These are phyloP conservation scores for Musa itinerans DNA, from an alignment of 176 grass and related monocot genomes.

Conservation along the genomic window DNA sequence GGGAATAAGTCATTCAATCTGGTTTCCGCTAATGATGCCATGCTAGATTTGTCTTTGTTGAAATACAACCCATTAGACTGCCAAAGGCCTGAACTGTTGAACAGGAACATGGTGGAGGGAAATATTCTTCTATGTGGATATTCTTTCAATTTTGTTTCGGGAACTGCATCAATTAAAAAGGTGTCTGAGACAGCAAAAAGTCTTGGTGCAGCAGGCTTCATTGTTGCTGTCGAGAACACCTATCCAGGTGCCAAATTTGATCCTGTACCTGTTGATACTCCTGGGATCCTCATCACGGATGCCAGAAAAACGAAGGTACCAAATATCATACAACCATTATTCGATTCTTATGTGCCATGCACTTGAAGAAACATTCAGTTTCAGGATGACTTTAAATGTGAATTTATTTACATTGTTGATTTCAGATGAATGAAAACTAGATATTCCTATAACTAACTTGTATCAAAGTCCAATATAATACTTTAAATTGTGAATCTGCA, in stretches of 20 bases:
- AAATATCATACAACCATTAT: too few species aligned
- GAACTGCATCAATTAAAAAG: conserved; percentile 93
- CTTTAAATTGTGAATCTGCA: too few species aligned
- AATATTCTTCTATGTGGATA: conserved; percentile 95
- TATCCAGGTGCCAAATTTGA: conserved; percentile 97
- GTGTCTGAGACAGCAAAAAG: conserved; percentile 74
- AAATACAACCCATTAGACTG: conserved; percentile 90
- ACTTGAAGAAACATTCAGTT: too few species aligned
- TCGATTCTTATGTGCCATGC: too few species aligned
- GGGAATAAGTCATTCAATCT: conserved; percentile 67
- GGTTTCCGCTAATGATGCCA: conserved; percentile 76
- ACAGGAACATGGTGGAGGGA: conserved; percentile 71
- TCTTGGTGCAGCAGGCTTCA: conserved; percentile 81
- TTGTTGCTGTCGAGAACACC: conserved; percentile 85
- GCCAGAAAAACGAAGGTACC: conserved; percentile 74
- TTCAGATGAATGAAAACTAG: too few species aligned
- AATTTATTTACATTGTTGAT: too few species aligned
- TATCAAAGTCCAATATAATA: too few species aligned
- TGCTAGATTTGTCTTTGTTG: conserved; percentile 59
- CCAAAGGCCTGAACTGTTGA: conserved; percentile 87
- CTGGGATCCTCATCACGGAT: conserved; percentile 89
- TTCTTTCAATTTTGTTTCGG: conserved; percentile 95
- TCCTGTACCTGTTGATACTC: conserved; percentile 87
- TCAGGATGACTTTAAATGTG: too few species aligned
- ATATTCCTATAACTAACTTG: too few species aligned